phyloP scores from a whole-genome alignment of 306 rosid species.

The Casuarina equisetifolia region DNA sequence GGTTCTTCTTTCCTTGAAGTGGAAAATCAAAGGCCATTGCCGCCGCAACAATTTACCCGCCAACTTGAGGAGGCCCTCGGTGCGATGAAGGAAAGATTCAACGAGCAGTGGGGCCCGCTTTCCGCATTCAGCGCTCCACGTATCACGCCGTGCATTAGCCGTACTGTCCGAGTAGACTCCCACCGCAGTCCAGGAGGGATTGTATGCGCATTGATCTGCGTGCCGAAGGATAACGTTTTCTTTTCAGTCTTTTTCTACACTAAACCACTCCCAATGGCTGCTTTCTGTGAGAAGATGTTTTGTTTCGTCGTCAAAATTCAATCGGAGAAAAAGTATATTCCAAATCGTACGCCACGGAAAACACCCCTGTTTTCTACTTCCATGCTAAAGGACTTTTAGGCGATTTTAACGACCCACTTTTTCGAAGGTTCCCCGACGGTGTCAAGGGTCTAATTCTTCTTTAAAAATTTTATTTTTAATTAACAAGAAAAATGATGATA shows the following conservation, averaged over 20 bases:
- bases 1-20: neutral
- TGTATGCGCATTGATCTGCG: neutral
- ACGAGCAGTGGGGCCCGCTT: conserved; percentile 22
- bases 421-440: too few relatives aligned
- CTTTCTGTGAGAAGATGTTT: too few relatives aligned
- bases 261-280: neutral
- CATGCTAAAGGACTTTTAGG: too few relatives aligned
- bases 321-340: too few relatives aligned
- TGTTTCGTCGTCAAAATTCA: too few relatives aligned
- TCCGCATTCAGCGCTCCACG: conserved; percentile 66
- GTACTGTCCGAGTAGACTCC: conserved; percentile 32
- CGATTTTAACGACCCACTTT: too few relatives aligned
- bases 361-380: too few relatives aligned
- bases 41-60: conserved; percentile 18
- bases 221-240: neutral
- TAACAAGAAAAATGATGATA: too few relatives aligned
- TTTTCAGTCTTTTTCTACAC: neutral
- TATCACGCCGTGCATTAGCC: conserved; percentile 62
- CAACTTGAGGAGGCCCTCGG: neutral
- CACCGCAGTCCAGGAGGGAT: neutral
- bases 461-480: too few relatives aligned
- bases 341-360: too few relatives aligned
- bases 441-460: too few relatives aligned
- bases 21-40: neutral
- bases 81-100: neutral